Base-by-base conservation (phyloP, 768 basidiomycete genomes). In the Lactifluus pinguis region DNA sequence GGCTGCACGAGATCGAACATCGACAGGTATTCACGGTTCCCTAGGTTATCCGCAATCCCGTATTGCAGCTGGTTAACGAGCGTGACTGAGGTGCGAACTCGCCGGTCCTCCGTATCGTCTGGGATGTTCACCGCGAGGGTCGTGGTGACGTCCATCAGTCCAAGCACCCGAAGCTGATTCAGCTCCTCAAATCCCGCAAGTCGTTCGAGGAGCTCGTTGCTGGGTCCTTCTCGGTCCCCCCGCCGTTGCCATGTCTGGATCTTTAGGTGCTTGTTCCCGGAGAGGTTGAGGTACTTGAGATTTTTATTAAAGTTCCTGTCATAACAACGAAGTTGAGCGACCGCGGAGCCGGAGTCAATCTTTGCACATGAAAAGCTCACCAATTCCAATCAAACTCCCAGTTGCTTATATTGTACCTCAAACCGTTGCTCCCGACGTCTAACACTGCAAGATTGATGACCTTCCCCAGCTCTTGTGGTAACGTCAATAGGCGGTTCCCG, bases 381-480 rank as follows among this genome's bases (percentile, higher is more conserved):
- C 97, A 98, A 71, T 99, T 98, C 95, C 95, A 98, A 74, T 99
- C 97, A 72, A 94, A 98, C 71, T 95, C 92, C 87, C 87, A 94
- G 69, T 99, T 99, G 66, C 92, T 89, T 67, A 97, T 93, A 70
- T 98, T 99, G 74, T 98, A 98, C 80, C 89, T 92, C 73, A 99
- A 77, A 55, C 84, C 73, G 71, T 99, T 99, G 71, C 87, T 94
- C 7, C 97, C 95, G 5, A 90, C 95, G 69, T 99, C 97, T 66
- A 99, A 77, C 36, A 89, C 83, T 55, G 79, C 81, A 68, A 99
- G 75, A 50, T 80, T 85, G 69, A 81, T 80, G 61, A 97, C 81
- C 70, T 92, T 91, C 42, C 85, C 86, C 51, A 99, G 72, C 70
- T 98, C 97, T 57, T 89, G 86, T 4, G 97, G 97, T 4, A 98